Evolutionary conservation across 495 filamentous ascomycete genomes (phyloP).

Genomic region (Xylaria scruposa): DNA sequence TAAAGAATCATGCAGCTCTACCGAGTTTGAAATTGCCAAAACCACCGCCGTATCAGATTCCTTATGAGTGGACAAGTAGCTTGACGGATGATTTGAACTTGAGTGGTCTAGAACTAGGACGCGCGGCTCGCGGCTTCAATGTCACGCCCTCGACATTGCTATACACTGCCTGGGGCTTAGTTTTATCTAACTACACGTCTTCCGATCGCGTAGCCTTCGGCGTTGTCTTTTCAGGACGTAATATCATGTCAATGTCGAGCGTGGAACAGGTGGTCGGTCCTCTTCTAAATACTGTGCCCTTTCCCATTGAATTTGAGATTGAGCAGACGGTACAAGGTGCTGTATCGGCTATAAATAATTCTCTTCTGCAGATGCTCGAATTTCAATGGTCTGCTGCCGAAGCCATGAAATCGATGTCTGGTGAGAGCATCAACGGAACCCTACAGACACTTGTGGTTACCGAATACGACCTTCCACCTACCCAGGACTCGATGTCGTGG

Average conservation of each 20-base stretch:
- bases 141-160: background rate
- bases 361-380: background rate
- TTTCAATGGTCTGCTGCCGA: constrained; percentile 2
- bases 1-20: background rate
- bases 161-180: background rate
- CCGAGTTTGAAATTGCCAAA: background rate
- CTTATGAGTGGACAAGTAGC: constrained; percentile 3
- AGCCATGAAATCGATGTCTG: background rate
- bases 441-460: constrained; percentile 1
- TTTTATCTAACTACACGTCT: background rate
- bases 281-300: background rate
- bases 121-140: background rate
- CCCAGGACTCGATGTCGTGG: background rate
- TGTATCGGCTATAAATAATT: background rate
- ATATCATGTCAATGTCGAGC: background rate
- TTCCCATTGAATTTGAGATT: background rate
- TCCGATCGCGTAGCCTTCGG: background rate
- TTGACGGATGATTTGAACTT: background rate
- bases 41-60: background rate
- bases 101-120: background rate
- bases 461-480: background rate
- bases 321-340: background rate
- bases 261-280: background rate
- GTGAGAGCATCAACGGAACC: background rate
- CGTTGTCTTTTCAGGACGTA: background rate